A percentile compares a stretch with the other conserved stretches of the same genome.
phyloP scores from a whole-genome alignment of 179 eudicot species.

The Beta corolliflora region DNA sequence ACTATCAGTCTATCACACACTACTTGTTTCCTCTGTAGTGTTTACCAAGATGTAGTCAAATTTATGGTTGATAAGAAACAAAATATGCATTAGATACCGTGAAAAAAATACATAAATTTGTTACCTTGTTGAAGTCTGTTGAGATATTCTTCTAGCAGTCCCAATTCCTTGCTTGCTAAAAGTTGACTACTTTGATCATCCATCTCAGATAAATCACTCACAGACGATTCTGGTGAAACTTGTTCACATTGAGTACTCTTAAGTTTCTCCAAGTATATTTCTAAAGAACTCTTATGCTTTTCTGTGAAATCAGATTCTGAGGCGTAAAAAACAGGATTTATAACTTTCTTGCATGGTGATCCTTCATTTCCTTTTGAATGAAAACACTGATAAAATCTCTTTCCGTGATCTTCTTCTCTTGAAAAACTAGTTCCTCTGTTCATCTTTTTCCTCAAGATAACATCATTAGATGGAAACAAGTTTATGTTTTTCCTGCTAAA shows the following conservation, averaged over 20 bases:
- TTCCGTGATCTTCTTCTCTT: conserved; percentile 12
- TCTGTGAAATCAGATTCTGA: conserved; percentile 31
- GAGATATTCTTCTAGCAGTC: conserved; percentile 46
- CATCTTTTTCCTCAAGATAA: neutral
- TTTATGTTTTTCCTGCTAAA: conserved; percentile 11
- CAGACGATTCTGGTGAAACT: conserved; percentile 26
- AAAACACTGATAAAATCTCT: neutral
- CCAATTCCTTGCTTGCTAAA: conserved; percentile 37
- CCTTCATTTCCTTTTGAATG: conserved; percentile 7
- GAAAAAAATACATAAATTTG: neutral
- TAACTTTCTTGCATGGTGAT: neutral
- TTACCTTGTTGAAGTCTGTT: conserved; percentile 42
- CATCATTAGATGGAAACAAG: conserved; percentile 8
- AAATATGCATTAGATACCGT: no score
- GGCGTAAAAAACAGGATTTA: conserved; percentile 18
- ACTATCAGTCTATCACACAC: no score
- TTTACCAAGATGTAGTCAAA: no score
- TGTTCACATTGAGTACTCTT: conserved; percentile 26
- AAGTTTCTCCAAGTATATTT: conserved; percentile 51
- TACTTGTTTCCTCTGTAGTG: no score
- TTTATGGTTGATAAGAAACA: no score
- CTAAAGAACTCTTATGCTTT: conserved; percentile 51
- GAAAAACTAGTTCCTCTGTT: conserved; percentile 9
- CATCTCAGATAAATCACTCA: conserved; percentile 17
- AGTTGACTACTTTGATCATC: conserved; percentile 26